Evolutionary conservation across 1,284 basidiomycete genomes (phyloP).

Genomic region (Cystobasidiaceae sp.): DNA sequence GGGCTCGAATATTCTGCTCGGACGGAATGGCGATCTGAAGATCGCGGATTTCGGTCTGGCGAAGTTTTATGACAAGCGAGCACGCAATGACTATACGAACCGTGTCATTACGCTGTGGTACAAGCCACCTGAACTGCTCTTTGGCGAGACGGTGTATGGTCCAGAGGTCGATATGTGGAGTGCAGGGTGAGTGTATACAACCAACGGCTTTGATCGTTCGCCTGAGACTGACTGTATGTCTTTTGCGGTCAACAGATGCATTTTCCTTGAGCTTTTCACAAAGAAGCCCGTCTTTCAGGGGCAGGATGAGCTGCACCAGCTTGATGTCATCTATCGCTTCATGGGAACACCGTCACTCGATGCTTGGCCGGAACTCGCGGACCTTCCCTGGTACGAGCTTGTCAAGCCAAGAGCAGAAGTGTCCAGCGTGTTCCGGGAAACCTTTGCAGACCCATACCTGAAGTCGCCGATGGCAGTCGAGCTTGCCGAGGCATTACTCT

Average conservation of each 20-base stretch:
- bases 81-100: conserved; percentile 91
- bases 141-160: conserved; percentile 94
- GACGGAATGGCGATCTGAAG: conserved; percentile 86
- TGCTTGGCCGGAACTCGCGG: conserved; percentile 74
- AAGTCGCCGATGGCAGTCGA: conserved; percentile 61
- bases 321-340: conserved; percentile 83
- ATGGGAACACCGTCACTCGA: conserved; percentile 81
- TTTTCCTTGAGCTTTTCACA: conserved; percentile 95
- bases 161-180: conserved; percentile 99
- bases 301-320: conserved; percentile 92
- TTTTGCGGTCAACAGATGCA: conserved; percentile 61
- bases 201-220: too few species aligned
- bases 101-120: conserved; percentile 99
- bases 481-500: conserved; percentile 72
- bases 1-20: conserved; percentile 95
- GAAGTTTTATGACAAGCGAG: conserved; percentile 85
- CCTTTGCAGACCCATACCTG: conserved; percentile 55
- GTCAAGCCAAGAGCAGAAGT: conserved; percentile 75
- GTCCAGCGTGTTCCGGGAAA: conserved; percentile 66
- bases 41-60: conserved; percentile 98
- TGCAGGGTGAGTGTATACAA: conserved; percentile 87
- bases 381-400: conserved; percentile 97
- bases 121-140: conserved; percentile 87
- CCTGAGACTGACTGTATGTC: conserved; percentile 27
- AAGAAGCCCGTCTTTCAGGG: conserved; percentile 94